Evolutionary conservation across 805 yeast species (phyloP).

Genomic region (Saturnispora zaruensis): DNA sequence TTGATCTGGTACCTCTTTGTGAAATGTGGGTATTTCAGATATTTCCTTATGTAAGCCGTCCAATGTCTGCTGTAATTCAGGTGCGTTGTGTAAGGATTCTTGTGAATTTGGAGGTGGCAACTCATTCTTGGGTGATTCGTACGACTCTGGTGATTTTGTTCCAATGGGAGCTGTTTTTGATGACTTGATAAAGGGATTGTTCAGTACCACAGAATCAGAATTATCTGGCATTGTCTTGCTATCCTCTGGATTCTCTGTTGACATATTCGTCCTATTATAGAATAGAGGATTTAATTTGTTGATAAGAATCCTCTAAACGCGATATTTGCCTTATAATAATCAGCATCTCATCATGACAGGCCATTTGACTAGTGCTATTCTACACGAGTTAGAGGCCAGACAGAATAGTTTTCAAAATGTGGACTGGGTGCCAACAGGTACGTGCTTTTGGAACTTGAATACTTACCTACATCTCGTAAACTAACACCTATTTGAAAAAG

Average conservation of each 20-base stretch:
- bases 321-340: background rate
- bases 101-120: background rate
- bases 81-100: background rate
- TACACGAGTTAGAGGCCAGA: background rate
- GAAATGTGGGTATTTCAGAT: background rate
- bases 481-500: background rate
- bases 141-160: background rate
- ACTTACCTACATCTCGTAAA: background rate
- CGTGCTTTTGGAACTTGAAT: background rate
- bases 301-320: background rate
- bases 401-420: background rate
- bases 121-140: background rate
- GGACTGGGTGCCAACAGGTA: constrained; percentile 2
- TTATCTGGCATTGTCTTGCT: background rate
- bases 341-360: background rate
- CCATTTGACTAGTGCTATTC: background rate
- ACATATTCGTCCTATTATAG: background rate
- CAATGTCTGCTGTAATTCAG: background rate
- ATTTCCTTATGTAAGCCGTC: background rate
- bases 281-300: background rate
- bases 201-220: background rate
- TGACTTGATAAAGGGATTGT: background rate
- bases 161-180: background rate
- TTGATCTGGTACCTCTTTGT: background rate
- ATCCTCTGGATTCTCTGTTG: background rate